A percentile compares a stretch with the other conserved stretches of the same genome.
These are phyloP conservation scores for Malbranchea zuffiana DNA, from an alignment of 2,329 filamentous ascomycete species.

Conservation along the genomic window DNA sequence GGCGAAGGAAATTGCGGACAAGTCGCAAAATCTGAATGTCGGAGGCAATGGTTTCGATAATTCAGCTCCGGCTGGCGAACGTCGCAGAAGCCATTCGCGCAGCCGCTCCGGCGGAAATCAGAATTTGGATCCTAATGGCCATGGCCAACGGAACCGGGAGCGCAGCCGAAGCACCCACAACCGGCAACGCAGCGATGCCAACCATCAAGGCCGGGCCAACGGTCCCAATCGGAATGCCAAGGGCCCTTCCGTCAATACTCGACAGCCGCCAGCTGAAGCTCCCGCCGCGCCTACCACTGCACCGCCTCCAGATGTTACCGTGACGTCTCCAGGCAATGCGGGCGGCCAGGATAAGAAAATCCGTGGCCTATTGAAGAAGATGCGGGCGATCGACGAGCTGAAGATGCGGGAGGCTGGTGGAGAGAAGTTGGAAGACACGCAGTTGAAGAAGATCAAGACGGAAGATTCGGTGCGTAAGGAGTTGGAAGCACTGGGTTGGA, in stretches of 20 bases:
- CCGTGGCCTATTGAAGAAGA: slow-evolving; percentile 87
- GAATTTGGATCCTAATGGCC: slow-evolving; percentile 16
- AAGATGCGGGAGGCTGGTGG: slow-evolving; percentile 92
- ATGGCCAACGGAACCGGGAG: slow-evolving; percentile 21
- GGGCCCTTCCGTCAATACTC: slow-evolving; percentile 7
- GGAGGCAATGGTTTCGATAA: slow-evolving; percentile 21
- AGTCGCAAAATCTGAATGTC: slow-evolving; percentile 34
- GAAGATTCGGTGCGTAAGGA: slow-evolving; percentile 78
- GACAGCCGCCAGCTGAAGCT: slow-evolving; percentile 26
- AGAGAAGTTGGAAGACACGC: slow-evolving; percentile 95
- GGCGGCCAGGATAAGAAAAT: slow-evolving; percentile 75
- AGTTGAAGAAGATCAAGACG: slow-evolving; percentile 95
- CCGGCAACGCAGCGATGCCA: slow-evolving; percentile 19
- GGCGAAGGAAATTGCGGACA: slow-evolving; percentile 64
- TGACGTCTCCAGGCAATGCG: slow-evolving; percentile 21
- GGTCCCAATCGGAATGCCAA: slow-evolving; percentile 4
- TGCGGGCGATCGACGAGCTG: slow-evolving; percentile 91
- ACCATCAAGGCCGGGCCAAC: slow-evolving; percentile 11
- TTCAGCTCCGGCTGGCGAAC: slow-evolving; percentile 34
- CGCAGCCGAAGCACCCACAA: slow-evolving; percentile 22
- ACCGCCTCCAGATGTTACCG: slow-evolving; percentile 24
- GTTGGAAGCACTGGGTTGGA: slow-evolving; percentile 52
- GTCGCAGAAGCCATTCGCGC: slow-evolving; percentile 47
- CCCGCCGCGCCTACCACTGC: slow-evolving; percentile 10
- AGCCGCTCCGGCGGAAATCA: slow-evolving; percentile 39